Base-by-base conservation (phyloP, 176 grass and related monocot genomes). In the Secale cereale region DNA sequence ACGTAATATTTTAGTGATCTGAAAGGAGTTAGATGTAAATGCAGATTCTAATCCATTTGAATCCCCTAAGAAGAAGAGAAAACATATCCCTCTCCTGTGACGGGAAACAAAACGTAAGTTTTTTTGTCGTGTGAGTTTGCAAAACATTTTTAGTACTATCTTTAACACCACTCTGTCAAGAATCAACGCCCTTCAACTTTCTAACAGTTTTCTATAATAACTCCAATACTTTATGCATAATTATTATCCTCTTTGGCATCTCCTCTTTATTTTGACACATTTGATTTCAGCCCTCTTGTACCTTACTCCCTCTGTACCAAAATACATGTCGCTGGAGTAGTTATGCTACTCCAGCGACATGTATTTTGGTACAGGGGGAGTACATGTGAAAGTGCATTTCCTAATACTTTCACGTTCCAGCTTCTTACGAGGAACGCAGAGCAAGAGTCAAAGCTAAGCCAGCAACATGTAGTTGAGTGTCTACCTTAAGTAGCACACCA, bases 81-180 rank as follows among this genome's bases (percentile, higher is more conserved):
- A 89, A 68, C 93, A 98, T 79, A 90, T 95, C 80, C 91, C 91
- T 84, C 89, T 98, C 50, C 13, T 98, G 78, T 87, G 85, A 83
- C 89, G 96, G 4, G 81, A 88, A 81, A 92, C 96, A 41, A 93
- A 98, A 48, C 89, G 93, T 95, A 91, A 91, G 91, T 84, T 79
- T 52, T n/a, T 10, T 54, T 13, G 27, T 70, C 1, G 0, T 31
- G 22, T 70, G 27, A 77, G 60, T 22, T 15, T 36, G 45, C 45
- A 46, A 31, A 27, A 5, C 48, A n/a, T 74, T 57, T 82, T 4
- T 76, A 82, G 6, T 54, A n/a, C 59, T 60, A 32, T 64, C 16
- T 30, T n/a, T 65, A 32, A 31, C 65, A 29, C 57, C 65, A 82
- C 40, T 81, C 70, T 61, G 25, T 36, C 6, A 11, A 52, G 6